Conservation (phyloP, 495 filamentous ascomycete genomes). For the Aspergillus bertholletiae region DNA sequence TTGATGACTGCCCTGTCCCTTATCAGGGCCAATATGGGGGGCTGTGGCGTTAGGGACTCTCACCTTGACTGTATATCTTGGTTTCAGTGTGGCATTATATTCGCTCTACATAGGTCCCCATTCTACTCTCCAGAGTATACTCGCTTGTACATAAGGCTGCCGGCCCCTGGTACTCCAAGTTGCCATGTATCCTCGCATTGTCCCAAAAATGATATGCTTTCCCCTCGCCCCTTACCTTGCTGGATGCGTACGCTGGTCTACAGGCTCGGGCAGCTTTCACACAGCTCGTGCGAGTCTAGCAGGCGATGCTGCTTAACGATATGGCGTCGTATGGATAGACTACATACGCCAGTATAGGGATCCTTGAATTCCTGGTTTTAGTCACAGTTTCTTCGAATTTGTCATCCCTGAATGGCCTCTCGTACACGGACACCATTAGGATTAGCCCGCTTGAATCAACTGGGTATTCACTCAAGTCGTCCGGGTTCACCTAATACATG, state of each 20-base stretch:
- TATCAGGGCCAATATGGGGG: not conserved
- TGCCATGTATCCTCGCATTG: not conserved
- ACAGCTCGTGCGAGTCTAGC: not conserved
- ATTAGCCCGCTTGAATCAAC: not conserved
- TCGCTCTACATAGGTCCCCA: not conserved
- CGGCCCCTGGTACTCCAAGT: not conserved
- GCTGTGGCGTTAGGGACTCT: conserved; percentile 13
- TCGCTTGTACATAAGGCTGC: conserved; percentile 9
- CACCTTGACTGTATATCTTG: conserved; percentile 10
- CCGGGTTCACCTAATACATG: not conserved
- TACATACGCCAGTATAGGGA: not conserved
- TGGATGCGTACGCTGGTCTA: not conserved
- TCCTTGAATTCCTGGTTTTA: not conserved
- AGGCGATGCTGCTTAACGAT: no score
- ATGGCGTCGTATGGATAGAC: no score
- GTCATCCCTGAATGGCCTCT: not conserved
- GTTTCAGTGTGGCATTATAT: conserved; percentile 1
- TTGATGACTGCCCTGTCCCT: conserved; percentile 5
- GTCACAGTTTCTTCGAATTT: not conserved
- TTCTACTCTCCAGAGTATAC: not conserved
- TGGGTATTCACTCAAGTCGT: no score
- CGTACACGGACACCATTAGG: not conserved
- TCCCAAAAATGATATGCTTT: not conserved
- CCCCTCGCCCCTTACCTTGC: not conserved
- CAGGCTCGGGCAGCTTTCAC: not conserved